Percentiles rank a stretch among this genome's conserved stretches.
phyloP scores from a whole-genome alignment of 495 filamentous ascomycete species.

The Pyrenula massariospora region DNA sequence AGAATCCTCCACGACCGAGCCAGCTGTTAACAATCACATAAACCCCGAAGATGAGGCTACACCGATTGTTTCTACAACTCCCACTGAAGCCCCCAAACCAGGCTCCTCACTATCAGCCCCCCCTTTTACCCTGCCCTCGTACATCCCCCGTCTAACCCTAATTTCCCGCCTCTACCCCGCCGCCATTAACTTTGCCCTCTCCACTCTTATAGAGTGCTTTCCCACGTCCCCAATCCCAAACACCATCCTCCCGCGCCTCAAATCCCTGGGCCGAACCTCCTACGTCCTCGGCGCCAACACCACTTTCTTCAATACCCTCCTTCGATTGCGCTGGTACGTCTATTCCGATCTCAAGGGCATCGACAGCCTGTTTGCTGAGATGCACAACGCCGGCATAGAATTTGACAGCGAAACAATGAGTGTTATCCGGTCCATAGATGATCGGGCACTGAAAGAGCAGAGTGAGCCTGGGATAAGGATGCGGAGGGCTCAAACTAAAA shows the following conservation, averaged over 20 bases:
- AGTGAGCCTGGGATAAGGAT: slow-evolving; percentile 14
- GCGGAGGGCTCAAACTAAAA: slow-evolving; percentile 9
- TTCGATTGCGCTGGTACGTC: slow-evolving; percentile 50
- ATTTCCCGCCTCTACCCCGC: slow-evolving; percentile 57
- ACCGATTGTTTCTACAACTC: not conserved
- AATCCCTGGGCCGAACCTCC: slow-evolving; percentile 55
- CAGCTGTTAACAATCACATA: not conserved
- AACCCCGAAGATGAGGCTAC: not conserved
- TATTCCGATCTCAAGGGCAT: slow-evolving; percentile 51
- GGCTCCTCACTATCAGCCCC: not conserved
- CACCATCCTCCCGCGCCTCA: slow-evolving; percentile 56
- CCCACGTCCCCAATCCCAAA: slow-evolving; percentile 48
- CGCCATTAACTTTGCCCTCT: slow-evolving; percentile 50
- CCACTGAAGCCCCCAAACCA: not conserved
- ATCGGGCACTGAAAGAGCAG: slow-evolving; percentile 1
- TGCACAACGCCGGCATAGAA: slow-evolving; percentile 59
- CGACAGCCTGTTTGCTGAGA: slow-evolving; percentile 56
- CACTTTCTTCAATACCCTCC: slow-evolving; percentile 61
- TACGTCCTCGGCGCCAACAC: slow-evolving; percentile 64
- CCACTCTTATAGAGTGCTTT: slow-evolving; percentile 50
- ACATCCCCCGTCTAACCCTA: slow-evolving; percentile 35
- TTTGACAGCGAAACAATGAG: slow-evolving; percentile 39
- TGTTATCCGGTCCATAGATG: not conserved
- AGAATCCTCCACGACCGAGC: not conserved
- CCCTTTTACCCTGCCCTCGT: slow-evolving; percentile 15